Evolutionary conservation across 179 eudicot genomes (phyloP).

Genomic region (Nepenthes alata): DNA sequence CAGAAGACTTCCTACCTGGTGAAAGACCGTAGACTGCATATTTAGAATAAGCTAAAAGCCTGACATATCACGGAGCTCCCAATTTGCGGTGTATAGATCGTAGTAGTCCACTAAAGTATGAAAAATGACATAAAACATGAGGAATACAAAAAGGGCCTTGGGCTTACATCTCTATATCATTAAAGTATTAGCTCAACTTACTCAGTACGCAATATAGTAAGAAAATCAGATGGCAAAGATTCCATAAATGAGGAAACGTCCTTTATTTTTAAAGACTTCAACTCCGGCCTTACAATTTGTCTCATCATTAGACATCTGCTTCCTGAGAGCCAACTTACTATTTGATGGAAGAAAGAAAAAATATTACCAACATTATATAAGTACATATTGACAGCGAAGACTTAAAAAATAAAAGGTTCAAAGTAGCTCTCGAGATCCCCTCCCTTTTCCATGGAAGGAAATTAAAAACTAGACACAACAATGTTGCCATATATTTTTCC

Average conservation of each 20-base stretch:
- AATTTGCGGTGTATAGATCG: conserved; percentile 61
- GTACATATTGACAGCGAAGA: neutral
- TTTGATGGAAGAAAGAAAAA: neutral
- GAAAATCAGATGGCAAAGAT: conserved; percentile 67
- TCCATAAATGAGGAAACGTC: conserved; percentile 89
- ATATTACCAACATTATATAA: too few species aligned
- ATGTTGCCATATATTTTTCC: too few species aligned
- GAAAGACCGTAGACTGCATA: conserved; percentile 61
- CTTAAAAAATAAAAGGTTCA: neutral
- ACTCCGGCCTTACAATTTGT: conserved; percentile 47
- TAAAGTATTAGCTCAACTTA: conserved; percentile 19
- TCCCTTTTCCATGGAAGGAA: too few species aligned
- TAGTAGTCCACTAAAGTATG: conserved; percentile 51
- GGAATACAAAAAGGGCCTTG: neutral
- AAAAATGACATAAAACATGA: neutral
- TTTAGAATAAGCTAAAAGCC: conserved; percentile 65
- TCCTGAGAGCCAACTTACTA: conserved; percentile 68
- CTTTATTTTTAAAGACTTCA: conserved; percentile 55
- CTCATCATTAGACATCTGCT: conserved; percentile 67
- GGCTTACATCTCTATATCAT: neutral
- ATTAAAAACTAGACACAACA: too few species aligned
- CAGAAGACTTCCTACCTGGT: conserved; percentile 24
- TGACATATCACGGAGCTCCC: conserved; percentile 46
- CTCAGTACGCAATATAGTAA: conserved; percentile 67
- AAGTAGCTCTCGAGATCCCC: neutral